A percentile compares a stretch with the other conserved stretches of the same genome.
Evolutionary conservation across 257 asterid genomes (phyloP).

Genomic region (Nicotiana sylvestris): DNA sequence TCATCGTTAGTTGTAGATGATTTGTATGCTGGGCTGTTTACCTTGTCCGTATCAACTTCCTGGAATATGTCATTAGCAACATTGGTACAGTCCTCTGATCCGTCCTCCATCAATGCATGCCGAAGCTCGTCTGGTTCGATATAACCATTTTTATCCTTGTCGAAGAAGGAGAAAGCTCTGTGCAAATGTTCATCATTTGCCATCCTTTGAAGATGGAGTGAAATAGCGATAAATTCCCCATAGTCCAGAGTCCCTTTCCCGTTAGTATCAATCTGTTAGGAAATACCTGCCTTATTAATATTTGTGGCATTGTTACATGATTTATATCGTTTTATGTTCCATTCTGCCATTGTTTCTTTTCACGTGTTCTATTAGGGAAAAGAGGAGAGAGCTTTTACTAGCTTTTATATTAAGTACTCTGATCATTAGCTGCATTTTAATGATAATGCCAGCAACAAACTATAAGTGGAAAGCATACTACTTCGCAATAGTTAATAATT

Average conservation of each 20-base stretch:
- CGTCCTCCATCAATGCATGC: slow-evolving; percentile 72
- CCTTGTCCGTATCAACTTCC: slow-evolving; percentile 95
- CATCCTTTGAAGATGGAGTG: slow-evolving; percentile 81
- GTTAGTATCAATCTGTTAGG: slow-evolving; percentile 57
- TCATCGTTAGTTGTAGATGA: neutral
- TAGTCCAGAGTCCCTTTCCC: slow-evolving; percentile 79
- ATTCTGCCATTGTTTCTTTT: neutral
- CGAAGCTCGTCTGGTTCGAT: slow-evolving; percentile 77
- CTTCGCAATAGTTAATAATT: neutral
- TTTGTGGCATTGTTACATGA: neutral
- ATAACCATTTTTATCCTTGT: slow-evolving; percentile 66
- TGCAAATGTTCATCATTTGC: slow-evolving; percentile 84
- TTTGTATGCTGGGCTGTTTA: slow-evolving; percentile 16
- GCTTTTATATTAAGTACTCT: neutral
- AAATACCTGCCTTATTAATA: slow-evolving; percentile 2
- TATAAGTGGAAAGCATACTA: neutral
- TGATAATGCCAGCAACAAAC: neutral
- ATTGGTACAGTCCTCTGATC: slow-evolving; percentile 59
- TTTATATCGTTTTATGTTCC: neutral
- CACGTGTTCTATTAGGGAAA: neutral
- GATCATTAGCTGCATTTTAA: neutral
- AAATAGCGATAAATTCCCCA: slow-evolving; percentile 77
- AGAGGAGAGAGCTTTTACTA: neutral
- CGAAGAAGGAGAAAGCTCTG: slow-evolving; percentile 73
- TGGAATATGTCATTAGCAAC: slow-evolving; percentile 79